A percentile compares a stretch with the other conserved stretches of the same genome.
phyloP scores from a whole-genome alignment of 2,329 filamentous ascomycete species.

The Penicillium sp. region DNA sequence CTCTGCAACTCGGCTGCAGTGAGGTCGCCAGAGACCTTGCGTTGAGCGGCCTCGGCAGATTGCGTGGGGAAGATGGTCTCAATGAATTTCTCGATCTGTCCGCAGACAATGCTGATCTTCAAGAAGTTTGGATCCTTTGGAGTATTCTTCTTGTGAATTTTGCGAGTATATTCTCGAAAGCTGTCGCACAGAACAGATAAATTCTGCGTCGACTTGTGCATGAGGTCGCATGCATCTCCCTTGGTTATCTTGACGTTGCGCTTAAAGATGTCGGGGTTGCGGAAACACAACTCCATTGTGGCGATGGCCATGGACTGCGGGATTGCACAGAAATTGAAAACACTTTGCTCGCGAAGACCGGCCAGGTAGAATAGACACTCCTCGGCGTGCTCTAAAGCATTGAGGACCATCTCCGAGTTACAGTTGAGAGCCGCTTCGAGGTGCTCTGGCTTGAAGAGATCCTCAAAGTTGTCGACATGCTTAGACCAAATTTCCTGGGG shows the following conservation, averaged over 20 bases:
- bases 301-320: slow-evolving; percentile 97
- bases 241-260: slow-evolving; percentile 95
- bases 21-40: slow-evolving; percentile 51
- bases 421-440: slow-evolving; percentile 76
- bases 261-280: slow-evolving; percentile 81
- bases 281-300: slow-evolving; percentile 86
- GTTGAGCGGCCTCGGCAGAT: slow-evolving; percentile 59
- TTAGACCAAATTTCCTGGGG: slow-evolving; percentile 97
- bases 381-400: slow-evolving; percentile 80
- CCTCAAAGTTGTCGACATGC: slow-evolving; percentile 84
- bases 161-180: slow-evolving; percentile 73
- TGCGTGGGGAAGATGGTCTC: slow-evolving; percentile 88
- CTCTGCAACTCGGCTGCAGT: slow-evolving; percentile 59
- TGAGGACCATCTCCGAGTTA: slow-evolving; percentile 90
- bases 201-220: slow-evolving; percentile 92
- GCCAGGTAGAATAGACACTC: slow-evolving; percentile 98
- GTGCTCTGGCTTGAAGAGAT: slow-evolving; percentile 81
- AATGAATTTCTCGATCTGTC: slow-evolving; percentile 91
- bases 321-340: slow-evolving; percentile 98
- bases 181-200: slow-evolving; percentile 75
- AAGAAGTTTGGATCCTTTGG: slow-evolving; percentile 90
- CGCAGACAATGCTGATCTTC: slow-evolving; percentile 86
- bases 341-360: slow-evolving; percentile 88
- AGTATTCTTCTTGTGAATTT: slow-evolving; percentile 91
- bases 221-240: slow-evolving; percentile 85